Conservation (phyloP, 2,329 filamentous ascomycete species). For the Fusarium guadeloupense region DNA sequence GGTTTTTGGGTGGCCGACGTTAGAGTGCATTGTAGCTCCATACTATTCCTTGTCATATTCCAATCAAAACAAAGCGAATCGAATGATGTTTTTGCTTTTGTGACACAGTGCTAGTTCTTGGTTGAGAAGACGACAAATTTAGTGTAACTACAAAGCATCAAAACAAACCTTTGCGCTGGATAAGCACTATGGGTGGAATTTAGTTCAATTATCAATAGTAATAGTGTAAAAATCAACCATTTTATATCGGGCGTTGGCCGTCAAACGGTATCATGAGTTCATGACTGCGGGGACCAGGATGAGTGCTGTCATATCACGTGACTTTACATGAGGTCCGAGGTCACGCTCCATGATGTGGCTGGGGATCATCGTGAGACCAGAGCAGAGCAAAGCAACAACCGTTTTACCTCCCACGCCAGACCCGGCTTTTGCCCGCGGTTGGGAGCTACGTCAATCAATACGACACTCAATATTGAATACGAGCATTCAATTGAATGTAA, state of each 20-base stretch:
- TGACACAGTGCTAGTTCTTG: slow-evolving; percentile 30
- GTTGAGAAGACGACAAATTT: slow-evolving; percentile 5
- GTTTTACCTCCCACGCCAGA: slow-evolving; percentile 28
- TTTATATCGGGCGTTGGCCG: neutral
- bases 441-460: slow-evolving; percentile 12
- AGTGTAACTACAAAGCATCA: neutral
- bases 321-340: slow-evolving; percentile 33
- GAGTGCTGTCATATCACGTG: slow-evolving; percentile 33
- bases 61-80: slow-evolving; percentile 1
- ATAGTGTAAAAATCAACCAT: neutral
- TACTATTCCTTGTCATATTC: neutral
- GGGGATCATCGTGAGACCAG: slow-evolving; percentile 10
- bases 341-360: slow-evolving; percentile 43
- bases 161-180: neutral
- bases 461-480: neutral
- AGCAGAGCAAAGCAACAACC: slow-evolving; percentile 15
- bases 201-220: neutral
- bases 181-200: no score
- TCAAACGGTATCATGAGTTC: slow-evolving; percentile 41
- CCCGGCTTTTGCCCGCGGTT: slow-evolving; percentile 38
- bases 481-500: slow-evolving; percentile 21
- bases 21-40: neutral
- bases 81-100: slow-evolving; percentile 35
- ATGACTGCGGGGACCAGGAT: slow-evolving; percentile 42
- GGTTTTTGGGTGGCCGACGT: no score